Evolutionary conservation across 202 grass and related monocot genomes (phyloP).

Genomic region (Setaria viridis): DNA sequence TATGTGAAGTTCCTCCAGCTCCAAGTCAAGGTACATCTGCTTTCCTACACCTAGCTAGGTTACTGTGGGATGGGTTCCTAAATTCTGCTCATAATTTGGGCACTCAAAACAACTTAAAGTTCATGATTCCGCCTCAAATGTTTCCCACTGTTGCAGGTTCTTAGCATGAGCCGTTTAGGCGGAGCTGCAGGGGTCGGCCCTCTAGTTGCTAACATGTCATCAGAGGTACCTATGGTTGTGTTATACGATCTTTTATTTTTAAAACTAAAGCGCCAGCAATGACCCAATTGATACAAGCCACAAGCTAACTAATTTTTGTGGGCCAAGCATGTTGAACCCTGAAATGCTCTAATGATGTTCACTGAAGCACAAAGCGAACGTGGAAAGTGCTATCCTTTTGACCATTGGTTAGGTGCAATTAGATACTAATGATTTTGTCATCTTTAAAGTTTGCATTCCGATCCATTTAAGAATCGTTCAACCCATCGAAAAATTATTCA

Average conservation of each 20-base stretch:
- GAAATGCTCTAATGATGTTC: slow-evolving; percentile 40
- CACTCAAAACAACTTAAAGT: slow-evolving; percentile 1
- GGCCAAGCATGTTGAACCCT: slow-evolving; percentile 30
- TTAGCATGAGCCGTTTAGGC: slow-evolving; percentile 96
- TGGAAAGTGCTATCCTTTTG: slow-evolving; percentile 38
- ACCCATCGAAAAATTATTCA: slow-evolving; percentile 36
- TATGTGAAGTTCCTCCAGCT: slow-evolving; percentile 99
- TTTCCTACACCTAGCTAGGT: slow-evolving; percentile 31
- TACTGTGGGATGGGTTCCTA: slow-evolving; percentile 12
- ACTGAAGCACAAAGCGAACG: slow-evolving; percentile 30
- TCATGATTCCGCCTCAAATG: slow-evolving; percentile 19
- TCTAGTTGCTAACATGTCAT: slow-evolving; percentile 69
- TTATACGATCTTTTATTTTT: slow-evolving; percentile 31
- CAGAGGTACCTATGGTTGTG: slow-evolving; percentile 64
- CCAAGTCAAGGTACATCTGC: slow-evolving; percentile 84
- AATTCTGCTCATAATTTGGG: slow-evolving; percentile 1
- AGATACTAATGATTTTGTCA: slow-evolving; percentile 37
- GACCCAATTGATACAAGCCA: neutral
- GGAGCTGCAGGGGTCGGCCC: slow-evolving; percentile 78
- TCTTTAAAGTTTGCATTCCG: slow-evolving; percentile 44
- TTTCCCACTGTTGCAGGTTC: slow-evolving; percentile 60
- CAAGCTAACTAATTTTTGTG: slow-evolving; percentile 13
- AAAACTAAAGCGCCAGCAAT: slow-evolving; percentile 24
- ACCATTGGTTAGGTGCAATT: slow-evolving; percentile 36
- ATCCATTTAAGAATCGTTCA: slow-evolving; percentile 38